Base-by-base conservation (phyloP, 495 filamentous ascomycete species). In the Penicillium pancosmium region DNA sequence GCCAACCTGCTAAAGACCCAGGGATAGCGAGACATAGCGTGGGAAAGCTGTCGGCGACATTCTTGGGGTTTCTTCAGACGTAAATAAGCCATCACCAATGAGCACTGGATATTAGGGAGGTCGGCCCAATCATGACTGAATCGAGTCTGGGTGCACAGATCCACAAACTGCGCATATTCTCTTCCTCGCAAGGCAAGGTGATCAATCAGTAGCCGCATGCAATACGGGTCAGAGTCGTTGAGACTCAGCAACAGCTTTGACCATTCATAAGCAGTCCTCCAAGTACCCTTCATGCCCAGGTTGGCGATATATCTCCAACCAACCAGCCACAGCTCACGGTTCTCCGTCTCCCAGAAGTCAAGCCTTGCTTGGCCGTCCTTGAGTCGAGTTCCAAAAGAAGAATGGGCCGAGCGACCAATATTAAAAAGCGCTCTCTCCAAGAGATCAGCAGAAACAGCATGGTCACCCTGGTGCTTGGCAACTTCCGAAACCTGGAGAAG, bases 221-320 rank as follows among this genome's bases (percentile, higher is more conserved):
- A 88, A 64, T 97, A 97, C 2, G 92, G 93, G 70, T 99, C 94
- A 0, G 73, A 78, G n/a, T 86, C 85, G 63, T 90, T 84, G 51
- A 99, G 72, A 57, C 86, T 84, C 1, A 97, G 77, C 9, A 96
- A 72, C 9, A 98, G 74, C 72, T 95, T 96, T 6, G 88, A 83
- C 91, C 93, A 99, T 72, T 98, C 95, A 48, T 92, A 88, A 0
- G 91, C 90, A 1, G 94, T 98, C 31, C 92, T 83, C 81, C 90
- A 96, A 13, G 93, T 97, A n/a, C 93, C 92, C 64, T 94, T 92
- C 82, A 90, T 88, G 10, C 88, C 81, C 10, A 98, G 80, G 57
- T 90, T 91, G 54, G 80, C 82, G 65, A 97, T 87, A 62, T 96
- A 96, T 60, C 92, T 85, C 81, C 88, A 94, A n/a, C 84, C 87